Evolutionary conservation across 495 filamentous ascomycete genomes (phyloP).

Genomic region (Annulohypoxylon maeteangense): DNA sequence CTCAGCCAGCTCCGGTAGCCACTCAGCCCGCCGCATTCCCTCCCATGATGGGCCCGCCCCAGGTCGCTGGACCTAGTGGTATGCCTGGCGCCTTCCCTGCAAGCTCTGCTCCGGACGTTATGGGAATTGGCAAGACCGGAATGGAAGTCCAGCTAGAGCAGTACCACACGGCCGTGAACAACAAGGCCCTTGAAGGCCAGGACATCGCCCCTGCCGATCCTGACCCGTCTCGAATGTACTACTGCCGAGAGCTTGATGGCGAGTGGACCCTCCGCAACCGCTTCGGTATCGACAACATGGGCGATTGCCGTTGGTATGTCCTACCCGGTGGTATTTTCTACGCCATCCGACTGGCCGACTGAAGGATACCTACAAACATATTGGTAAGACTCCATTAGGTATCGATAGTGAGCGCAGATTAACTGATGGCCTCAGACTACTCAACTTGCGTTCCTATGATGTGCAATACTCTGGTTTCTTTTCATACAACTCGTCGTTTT

Average conservation of each 20-base stretch:
- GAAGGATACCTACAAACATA: neutral
- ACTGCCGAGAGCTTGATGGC: slow-evolving; percentile 60
- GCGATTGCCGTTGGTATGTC: slow-evolving; percentile 61
- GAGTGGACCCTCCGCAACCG: slow-evolving; percentile 59
- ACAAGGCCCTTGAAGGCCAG: slow-evolving; percentile 57
- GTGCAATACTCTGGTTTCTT: neutral
- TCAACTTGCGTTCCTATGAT: neutral
- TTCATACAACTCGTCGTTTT: slow-evolving; percentile 4
- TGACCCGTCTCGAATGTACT: slow-evolving; percentile 62
- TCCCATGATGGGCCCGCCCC: slow-evolving; percentile 13
- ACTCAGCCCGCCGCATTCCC: slow-evolving; percentile 26
- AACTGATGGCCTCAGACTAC: slow-evolving; percentile 9
- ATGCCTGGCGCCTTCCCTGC: slow-evolving; percentile 8
- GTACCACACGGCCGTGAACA: slow-evolving; percentile 52
- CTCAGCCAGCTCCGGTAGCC: slow-evolving; percentile 29
- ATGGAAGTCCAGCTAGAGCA: slow-evolving; percentile 52
- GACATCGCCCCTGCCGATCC: slow-evolving; percentile 63
- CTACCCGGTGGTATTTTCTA: slow-evolving; percentile 60
- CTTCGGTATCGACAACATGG: slow-evolving; percentile 61
- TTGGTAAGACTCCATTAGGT: slow-evolving; percentile 4
- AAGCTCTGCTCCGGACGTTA: slow-evolving; percentile 43
- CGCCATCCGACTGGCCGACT: slow-evolving; percentile 55
- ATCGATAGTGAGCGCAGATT: neutral
- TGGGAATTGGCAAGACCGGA: slow-evolving; percentile 55
- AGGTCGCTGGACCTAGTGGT: neutral